phyloP scores from a whole-genome alignment of 1,284 basidiomycete species.

The Apiotrichum veenhuisii region DNA sequence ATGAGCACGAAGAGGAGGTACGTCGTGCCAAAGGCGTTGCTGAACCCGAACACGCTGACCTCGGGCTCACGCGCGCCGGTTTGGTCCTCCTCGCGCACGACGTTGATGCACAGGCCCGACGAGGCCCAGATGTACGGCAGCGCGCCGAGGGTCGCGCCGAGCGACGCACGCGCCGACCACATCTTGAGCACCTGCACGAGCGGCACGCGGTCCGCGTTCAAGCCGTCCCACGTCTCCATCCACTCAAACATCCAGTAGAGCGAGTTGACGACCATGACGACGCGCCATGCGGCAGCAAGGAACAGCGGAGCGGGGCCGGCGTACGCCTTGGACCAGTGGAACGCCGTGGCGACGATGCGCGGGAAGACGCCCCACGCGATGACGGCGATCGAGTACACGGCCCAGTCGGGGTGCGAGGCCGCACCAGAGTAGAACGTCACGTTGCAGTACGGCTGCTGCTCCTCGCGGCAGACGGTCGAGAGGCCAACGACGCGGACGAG shows the following conservation, averaged over 20 bases:
- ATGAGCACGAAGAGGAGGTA: slow-evolving; percentile 77
- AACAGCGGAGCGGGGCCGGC: slow-evolving; percentile 65
- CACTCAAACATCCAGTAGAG: slow-evolving; percentile 77
- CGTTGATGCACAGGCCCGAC: slow-evolving; percentile 67
- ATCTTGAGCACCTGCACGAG: slow-evolving; percentile 59
- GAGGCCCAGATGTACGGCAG: slow-evolving; percentile 66
- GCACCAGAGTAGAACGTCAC: slow-evolving; percentile 80
- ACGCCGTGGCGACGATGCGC: slow-evolving; percentile 56
- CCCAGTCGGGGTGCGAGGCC: slow-evolving; percentile 59
- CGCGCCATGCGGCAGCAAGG: slow-evolving; percentile 59
- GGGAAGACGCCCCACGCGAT: slow-evolving; percentile 59
- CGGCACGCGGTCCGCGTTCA: slow-evolving; percentile 37
- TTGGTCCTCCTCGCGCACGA: slow-evolving; percentile 51
- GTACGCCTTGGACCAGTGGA: slow-evolving; percentile 68
- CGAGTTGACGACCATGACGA: slow-evolving; percentile 59
- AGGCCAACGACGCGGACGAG: slow-evolving; percentile 68
- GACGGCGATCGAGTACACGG: slow-evolving; percentile 59
- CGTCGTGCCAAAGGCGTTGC: slow-evolving; percentile 82
- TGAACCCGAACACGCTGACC: slow-evolving; percentile 76
- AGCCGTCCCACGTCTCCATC: slow-evolving; percentile 54
- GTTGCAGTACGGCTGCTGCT: slow-evolving; percentile 80
- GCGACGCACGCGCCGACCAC: slow-evolving; percentile 59
- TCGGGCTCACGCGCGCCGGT: slow-evolving; percentile 47
- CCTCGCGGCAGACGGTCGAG: slow-evolving; percentile 87
- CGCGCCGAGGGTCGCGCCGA: slow-evolving; percentile 56